Conservation (phyloP, 768 basidiomycete genomes). For the Lactarius pseudohatsudake region DNA sequence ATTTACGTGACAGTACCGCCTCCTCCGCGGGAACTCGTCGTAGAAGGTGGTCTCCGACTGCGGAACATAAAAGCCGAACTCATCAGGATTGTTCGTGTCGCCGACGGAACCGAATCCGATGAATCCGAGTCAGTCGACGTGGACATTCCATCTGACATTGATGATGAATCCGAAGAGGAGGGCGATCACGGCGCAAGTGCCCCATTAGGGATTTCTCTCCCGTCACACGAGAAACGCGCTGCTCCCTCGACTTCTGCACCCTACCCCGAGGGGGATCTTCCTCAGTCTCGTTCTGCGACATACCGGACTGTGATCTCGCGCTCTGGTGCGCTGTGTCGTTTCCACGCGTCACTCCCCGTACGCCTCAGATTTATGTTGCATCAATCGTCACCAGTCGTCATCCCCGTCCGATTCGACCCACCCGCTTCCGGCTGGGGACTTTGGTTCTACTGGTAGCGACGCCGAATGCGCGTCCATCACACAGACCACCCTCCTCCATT, state of each 20-base stretch:
- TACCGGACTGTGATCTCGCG: constrained; percentile 63
- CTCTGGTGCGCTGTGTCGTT: constrained; percentile 90
- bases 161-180: constrained; percentile 33
- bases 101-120: constrained; percentile 36
- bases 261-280: constrained; percentile 29
- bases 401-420: constrained; percentile 48
- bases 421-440: constrained; percentile 44
- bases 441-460: constrained; percentile 53
- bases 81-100: constrained; percentile 61
- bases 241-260: constrained; percentile 31
- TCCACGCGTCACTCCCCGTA: constrained; percentile 73
- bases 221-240: constrained; percentile 30
- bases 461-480: constrained; percentile 73
- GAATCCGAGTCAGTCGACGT: constrained; percentile 22
- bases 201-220: constrained; percentile 35
- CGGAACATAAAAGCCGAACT: constrained; percentile 82
- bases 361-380: constrained; percentile 82
- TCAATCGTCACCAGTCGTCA: constrained; percentile 50
- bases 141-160: constrained; percentile 29
- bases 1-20: constrained; percentile 80
- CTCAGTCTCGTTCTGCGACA: constrained; percentile 24
- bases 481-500: constrained; percentile 79
- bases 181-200: constrained; percentile 42
- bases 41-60: constrained; percentile 68
- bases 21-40: constrained; percentile 63